Evolutionary conservation across 495 filamentous ascomycete genomes (phyloP), one percentile per base, ranked within the genome.

Genomic region (Rostrohypoxylon terebratum): DNA sequence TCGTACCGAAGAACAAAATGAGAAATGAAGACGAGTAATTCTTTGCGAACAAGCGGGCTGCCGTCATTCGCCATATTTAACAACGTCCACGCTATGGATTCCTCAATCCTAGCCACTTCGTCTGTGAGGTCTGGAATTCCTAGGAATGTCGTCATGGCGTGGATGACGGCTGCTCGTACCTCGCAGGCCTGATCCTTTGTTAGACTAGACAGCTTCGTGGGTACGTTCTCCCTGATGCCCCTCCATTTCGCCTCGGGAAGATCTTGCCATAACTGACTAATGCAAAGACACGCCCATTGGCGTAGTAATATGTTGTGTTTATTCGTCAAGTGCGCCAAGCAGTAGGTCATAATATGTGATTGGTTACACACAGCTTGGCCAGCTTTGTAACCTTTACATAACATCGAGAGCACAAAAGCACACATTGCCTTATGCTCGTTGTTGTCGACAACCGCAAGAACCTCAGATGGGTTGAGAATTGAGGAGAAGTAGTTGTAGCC

Each of bases 371-470:
- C 93, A 40, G 91, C 89, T 78, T 98, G 94, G 2, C 94, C 96
- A 77, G 95, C 93, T 42, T 88, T 90, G 77, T 94, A 98, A 38
- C 90, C 92, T 72, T 94, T 94, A 87, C 96, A 99, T 67, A 99
- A 93, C 84, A 97, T 97, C 13, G 96, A 91, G 38, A 98, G 86
- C 63, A 99, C 96, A 75, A 99, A 99, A 4, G 96, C 96, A 76
- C 95, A 98, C 96, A 99, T 99, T 20, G 96, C 95, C 76, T 95
- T 92, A 80, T 99, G 96, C 78, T 98, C 95, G 67, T 92, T 92
- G 50, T 89, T 89, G 76, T 97, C 96, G 13, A 86, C 86, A 21
- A 95, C 91, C 0, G 93, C 92, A 28, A 98, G 89, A n/a, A 87
- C 89, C 38, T 93, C 92, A 11, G 87, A 85, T 1, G 94, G 93